Conservation (phyloP, 1,284 basidiomycete genomes). For the Earliella scabrosa region DNA sequence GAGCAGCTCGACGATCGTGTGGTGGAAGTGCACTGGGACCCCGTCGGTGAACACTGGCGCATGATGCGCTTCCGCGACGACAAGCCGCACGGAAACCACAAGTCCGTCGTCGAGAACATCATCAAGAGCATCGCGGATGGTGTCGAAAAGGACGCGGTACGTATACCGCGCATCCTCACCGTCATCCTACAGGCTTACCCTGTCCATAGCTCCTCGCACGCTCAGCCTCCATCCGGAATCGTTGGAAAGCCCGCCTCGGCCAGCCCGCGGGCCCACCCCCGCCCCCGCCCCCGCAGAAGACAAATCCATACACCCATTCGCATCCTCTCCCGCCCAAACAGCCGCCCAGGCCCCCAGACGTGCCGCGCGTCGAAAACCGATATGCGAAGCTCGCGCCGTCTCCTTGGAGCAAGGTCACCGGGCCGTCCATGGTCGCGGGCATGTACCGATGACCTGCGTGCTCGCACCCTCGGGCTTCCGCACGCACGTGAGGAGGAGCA, state of each 20-base stretch:
- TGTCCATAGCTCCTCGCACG: slow-evolving; percentile 62
- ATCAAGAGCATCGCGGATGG: slow-evolving; percentile 89
- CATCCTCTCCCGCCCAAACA: slow-evolving; percentile 12
- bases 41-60: slow-evolving; percentile 69
- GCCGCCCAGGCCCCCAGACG: slow-evolving; percentile 10
- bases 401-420: slow-evolving; percentile 73
- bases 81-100: slow-evolving; percentile 90
- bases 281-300: slow-evolving; percentile 1
- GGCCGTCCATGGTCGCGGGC: slow-evolving; percentile 62
- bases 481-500: too few species aligned
- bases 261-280: slow-evolving; percentile 34
- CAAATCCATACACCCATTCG: slow-evolving; percentile 13
- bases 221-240: slow-evolving; percentile 59
- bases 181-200: not conserved
- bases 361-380: slow-evolving; percentile 44
- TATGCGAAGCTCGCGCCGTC: slow-evolving; percentile 69
- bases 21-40: slow-evolving; percentile 93
- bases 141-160: slow-evolving; percentile 82
- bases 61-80: slow-evolving; percentile 93
- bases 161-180: slow-evolving; percentile 36
- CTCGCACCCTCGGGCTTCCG: not conserved
- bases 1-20: slow-evolving; percentile 94
- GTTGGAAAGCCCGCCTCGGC: slow-evolving; percentile 69
- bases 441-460: slow-evolving; percentile 57
- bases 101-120: slow-evolving; percentile 81